Conservation (phyloP, 2,329 filamentous ascomycete genomes). For the Stagonosporopsis vannaccii region DNA sequence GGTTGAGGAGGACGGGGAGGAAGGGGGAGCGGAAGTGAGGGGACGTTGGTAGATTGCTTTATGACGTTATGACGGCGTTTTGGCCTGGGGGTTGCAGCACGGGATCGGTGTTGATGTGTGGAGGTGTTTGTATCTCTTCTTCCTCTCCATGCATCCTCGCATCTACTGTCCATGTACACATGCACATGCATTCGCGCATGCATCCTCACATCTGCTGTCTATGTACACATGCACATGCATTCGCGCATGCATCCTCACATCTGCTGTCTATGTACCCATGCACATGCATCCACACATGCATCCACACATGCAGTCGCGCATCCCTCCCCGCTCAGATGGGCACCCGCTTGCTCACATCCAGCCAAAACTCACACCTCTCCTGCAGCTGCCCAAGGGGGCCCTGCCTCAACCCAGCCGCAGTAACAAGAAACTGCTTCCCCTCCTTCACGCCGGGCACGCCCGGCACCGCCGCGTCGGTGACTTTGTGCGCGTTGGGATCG, state of each 20-base stretch:
- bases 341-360: slow-evolving; percentile 54
- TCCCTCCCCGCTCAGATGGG: slow-evolving; percentile 46
- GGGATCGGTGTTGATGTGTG: too few species aligned
- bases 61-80: slow-evolving; percentile 11
- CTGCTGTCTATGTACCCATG: background rate
- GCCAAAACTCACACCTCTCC: slow-evolving; percentile 63
- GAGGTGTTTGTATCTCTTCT: too few species aligned
- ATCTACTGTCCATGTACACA: too few species aligned
- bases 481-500: slow-evolving; percentile 64
- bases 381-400: slow-evolving; percentile 51
- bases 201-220: too few species aligned
- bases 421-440: slow-evolving; percentile 61
- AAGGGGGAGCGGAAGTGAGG: slow-evolving; percentile 50
- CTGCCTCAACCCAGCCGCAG: slow-evolving; percentile 54
- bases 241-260: background rate
- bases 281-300: background rate
- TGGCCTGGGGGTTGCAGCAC: too few species aligned
- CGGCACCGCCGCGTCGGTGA: slow-evolving; percentile 55
- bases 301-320: background rate
- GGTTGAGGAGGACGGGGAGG: slow-evolving; percentile 54
- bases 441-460: slow-evolving; percentile 56
- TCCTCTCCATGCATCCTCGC: too few species aligned
- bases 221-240: background rate
- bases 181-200: background rate
- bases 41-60: too few species aligned